Conservation (phyloP, 345 rosid species). For the Murraya koenigii region DNA sequence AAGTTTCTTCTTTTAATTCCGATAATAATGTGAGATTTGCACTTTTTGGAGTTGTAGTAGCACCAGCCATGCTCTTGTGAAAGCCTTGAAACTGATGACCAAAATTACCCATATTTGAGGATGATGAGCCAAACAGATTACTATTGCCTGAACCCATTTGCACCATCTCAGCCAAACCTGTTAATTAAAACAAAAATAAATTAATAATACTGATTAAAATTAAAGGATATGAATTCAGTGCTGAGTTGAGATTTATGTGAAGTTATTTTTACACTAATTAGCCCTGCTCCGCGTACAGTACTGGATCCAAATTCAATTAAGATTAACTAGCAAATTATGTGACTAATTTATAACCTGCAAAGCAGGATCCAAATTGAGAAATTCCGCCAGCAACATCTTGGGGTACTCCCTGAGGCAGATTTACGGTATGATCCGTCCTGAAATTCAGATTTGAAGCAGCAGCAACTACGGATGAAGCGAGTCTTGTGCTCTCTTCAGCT, state of each 20-base stretch:
- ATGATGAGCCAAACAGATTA: conserved; percentile 45
- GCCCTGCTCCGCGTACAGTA: too few relatives aligned
- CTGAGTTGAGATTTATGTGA: too few relatives aligned
- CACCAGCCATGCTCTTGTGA: conserved; percentile 5
- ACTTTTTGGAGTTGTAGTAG: conserved; percentile 26
- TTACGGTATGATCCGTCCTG: conserved; percentile 35
- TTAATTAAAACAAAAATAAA: conserved; percentile 16
- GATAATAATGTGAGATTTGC: conserved; percentile 49
- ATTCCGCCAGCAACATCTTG: conserved; percentile 17
- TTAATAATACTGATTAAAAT: conserved; percentile 2
- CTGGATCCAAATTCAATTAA: neutral
- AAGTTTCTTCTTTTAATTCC: conserved; percentile 40
- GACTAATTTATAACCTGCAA: neutral
- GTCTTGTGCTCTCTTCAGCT: conserved; percentile 74
- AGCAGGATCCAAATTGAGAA: conserved; percentile 48
- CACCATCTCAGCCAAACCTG: conserved; percentile 58
- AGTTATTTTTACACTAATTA: too few relatives aligned
- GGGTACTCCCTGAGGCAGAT: conserved; percentile 47
- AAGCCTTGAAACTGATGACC: conserved; percentile 39
- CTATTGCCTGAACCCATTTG: conserved; percentile 42
- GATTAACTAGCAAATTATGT: conserved; percentile 15
- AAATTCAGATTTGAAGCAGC: conserved; percentile 46
- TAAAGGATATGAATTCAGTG: neutral
- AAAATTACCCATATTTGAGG: conserved; percentile 38
- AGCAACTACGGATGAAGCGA: conserved; percentile 44